Conservation (phyloP, 306 rosid species). For the Heteromeles arbutifolia region DNA sequence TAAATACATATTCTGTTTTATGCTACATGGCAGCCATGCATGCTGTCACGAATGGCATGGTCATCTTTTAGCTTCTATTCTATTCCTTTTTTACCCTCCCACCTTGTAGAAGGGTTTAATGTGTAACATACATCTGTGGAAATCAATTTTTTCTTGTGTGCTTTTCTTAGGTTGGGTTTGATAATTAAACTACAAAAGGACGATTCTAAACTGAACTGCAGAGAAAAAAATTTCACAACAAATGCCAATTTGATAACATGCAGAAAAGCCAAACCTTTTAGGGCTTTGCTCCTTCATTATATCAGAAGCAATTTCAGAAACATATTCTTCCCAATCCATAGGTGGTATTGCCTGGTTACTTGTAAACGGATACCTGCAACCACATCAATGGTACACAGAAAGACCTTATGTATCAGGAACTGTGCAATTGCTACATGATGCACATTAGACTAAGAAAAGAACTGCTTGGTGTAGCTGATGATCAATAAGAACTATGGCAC, state of each 20-base stretch:
- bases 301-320: slow-evolving; percentile 82
- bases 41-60: not conserved
- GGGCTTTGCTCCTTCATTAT: slow-evolving; percentile 99
- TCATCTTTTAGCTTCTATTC: not conserved
- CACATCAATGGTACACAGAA: slow-evolving; percentile 15
- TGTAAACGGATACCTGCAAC: slow-evolving; percentile 77
- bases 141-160: not conserved
- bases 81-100: not conserved
- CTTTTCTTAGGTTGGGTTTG: not conserved
- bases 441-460: not conserved
- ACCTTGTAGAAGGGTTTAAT: not conserved
- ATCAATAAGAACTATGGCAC: slow-evolving; percentile 17
- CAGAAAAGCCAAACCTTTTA: slow-evolving; percentile 50
- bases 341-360: slow-evolving; percentile 64
- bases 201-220: not conserved
- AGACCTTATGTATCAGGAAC: slow-evolving; percentile 17
- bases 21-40: not conserved
- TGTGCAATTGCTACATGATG: not conserved
- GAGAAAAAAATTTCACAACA: not conserved
- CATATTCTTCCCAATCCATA: slow-evolving; percentile 97
- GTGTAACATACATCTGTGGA: not conserved
- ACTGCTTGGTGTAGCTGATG: not conserved
- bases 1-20: not conserved
- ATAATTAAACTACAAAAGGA: not conserved
- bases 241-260: not conserved